Evolutionary conservation across 177 flowering plant genomes (phyloP).

Genomic region (Vitis hybrid): DNA sequence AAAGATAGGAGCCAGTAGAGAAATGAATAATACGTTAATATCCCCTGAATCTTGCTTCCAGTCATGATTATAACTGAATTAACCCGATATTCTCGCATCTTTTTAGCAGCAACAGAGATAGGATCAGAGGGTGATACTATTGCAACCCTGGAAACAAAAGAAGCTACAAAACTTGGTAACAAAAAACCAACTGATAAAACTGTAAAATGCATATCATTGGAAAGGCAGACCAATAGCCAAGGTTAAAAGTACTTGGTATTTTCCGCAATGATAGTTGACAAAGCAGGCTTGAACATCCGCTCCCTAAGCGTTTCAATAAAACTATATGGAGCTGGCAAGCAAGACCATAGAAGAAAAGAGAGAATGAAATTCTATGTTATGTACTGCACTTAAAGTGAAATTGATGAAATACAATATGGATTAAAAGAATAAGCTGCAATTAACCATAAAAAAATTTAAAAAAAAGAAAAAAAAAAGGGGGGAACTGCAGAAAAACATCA

Average conservation of each 20-base stretch:
- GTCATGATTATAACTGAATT: constrained; percentile 68
- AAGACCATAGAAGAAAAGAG: background rate
- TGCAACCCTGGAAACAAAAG: constrained; percentile 63
- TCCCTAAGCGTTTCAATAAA: constrained; percentile 89
- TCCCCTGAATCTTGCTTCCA: constrained; percentile 88
- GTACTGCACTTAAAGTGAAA: no score
- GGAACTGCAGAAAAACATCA: no score
- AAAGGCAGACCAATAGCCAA: background rate
- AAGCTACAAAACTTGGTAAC: constrained; percentile 11
- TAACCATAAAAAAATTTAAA: no score
- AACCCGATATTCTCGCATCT: constrained; percentile 75
- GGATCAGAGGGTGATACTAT: constrained; percentile 84
- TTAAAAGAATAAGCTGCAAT: no score
- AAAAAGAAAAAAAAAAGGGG: no score
- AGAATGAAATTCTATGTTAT: background rate
- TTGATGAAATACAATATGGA: background rate
- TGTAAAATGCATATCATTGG: background rate
- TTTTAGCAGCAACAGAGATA: constrained; percentile 79
- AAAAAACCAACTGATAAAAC: constrained; percentile 2
- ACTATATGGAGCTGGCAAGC: constrained; percentile 78
- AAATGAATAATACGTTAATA: constrained; percentile 66
- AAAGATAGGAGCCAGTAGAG: constrained; percentile 8
- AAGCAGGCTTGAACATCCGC: constrained; percentile 94
- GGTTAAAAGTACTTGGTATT: constrained; percentile 52
- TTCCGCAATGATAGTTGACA: constrained; percentile 79